Evolutionary conservation across 176 grass and related monocot genomes (phyloP), one percentile per base, ranked within the genome.

Genomic region (Eragrostis curvula): DNA sequence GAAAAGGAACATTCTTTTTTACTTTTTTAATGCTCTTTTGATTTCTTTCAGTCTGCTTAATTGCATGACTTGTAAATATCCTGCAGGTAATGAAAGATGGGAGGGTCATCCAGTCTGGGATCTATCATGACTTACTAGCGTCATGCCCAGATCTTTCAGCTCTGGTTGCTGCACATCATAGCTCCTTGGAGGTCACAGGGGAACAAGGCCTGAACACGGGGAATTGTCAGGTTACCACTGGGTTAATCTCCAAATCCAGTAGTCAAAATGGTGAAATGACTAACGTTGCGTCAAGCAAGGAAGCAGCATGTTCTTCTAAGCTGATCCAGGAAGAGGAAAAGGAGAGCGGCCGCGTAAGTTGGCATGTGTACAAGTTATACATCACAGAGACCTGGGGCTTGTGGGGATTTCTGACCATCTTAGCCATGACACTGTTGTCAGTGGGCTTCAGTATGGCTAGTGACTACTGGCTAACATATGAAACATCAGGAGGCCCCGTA

Each of bases 401-500:
- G 95, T 91, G 92, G 92, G 95, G 92, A 47, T 64, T 29, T n/a
- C n/a, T n/a, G n/a, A n/a, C n/a, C n/a, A n/a, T n/a, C n/a, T n/a
- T n/a, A n/a, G n/a, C n/a, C n/a, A 52, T 93, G 15, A 74, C 92
- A 28, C 9, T 85, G 10, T n/a, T 91, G 7, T 91, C 89, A 85
- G 90, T 94, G 60, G 68, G 74, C 24, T 91, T 86, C 55, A 76
- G 62, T 50, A 81, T 98, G 95, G 90, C 95, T 23, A 93, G 95
- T 87, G 85, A 93, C 81, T 98, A 98, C 70, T 98, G 92, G 92
- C 68, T 98, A 29, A 91, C 95, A 81, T 98, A 93, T 79, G 85
- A 94, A 88, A 95, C 95, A 70, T 93, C 95, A 68, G 81, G 62
- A 16, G 88, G 84, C 40, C 16, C 73, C 62, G 75, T 85, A 36